Base-by-base conservation (phyloP, 768 basidiomycete genomes). In the Termitomyces sp. region DNA sequence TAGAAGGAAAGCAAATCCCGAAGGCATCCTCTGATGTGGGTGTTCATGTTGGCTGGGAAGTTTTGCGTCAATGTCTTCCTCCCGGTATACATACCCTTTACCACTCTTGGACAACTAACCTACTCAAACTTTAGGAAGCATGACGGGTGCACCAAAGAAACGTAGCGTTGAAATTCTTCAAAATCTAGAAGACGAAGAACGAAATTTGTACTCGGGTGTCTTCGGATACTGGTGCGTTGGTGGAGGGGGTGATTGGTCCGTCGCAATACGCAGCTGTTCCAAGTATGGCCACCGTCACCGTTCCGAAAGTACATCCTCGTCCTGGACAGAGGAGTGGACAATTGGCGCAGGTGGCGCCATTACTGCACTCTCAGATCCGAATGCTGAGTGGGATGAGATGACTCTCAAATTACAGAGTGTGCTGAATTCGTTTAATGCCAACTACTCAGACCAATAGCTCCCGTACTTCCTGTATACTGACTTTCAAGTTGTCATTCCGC, bases 91-190 rank as follows among this genome's bases (percentile, higher is more conserved):
- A 28, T 15, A 10, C n/a, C n/a, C 6, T 15, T 6, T 5, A 54
- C 28, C 17, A 28, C 5, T 15, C 6, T 30, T 15, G 8, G 12
- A 17, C 17, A 28, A 37, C 28, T 52, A 26, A 53, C 10, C 28
- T 17, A 9, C 23, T 31, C 19, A 3, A 38, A 44, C 50, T 31
- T 46, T 44, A 94, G 93, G 94, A 1, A 94, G 92, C 57, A 98
- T 98, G 95, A 98, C 95, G 2, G 95, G 95, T 37, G 95, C 95
- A 0, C 95, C 95, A 0, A 98, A 98, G 74, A 88, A 96, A 64
- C 86, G 95, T 33, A 92, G 90, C 55, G 87, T 97, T 8, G 90
- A 97, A 70, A 86, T 98, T 37, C 78, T 98, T 8, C 89, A 91
- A 59, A 76, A 75, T 0, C 78, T 97, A 2, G 95, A 98, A 69